phyloP scores from a whole-genome alignment of 257 asterid species.

The Forsythia suspensa region DNA sequence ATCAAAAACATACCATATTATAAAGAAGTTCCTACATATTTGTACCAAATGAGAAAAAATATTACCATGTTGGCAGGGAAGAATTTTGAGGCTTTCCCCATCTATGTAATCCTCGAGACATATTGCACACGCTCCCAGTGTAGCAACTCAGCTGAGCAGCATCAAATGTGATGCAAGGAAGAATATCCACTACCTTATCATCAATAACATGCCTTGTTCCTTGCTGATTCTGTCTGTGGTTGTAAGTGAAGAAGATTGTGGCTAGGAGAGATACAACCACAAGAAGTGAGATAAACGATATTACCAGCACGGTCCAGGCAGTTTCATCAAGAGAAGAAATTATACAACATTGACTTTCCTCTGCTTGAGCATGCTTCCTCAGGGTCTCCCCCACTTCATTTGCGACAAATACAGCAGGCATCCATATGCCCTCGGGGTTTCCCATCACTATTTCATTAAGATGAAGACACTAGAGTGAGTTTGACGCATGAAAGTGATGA shows the following conservation, averaged over 20 bases:
- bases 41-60: not conserved
- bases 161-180: conserved; percentile 23
- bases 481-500: no score
- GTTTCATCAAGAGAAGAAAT: conserved; percentile 19
- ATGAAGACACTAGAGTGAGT: conserved; percentile 6
- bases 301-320: conserved; percentile 37
- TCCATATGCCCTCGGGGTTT: conserved; percentile 23
- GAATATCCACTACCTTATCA: conserved; percentile 22
- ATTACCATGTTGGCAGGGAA: conserved; percentile 33
- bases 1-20: not conserved
- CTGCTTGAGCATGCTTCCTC: conserved; percentile 26
- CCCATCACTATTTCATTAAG: conserved; percentile 32
- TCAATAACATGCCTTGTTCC: conserved; percentile 11
- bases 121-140: conserved; percentile 27
- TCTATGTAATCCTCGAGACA: conserved; percentile 34
- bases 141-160: conserved; percentile 6
- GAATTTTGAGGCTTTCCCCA: conserved; percentile 29
- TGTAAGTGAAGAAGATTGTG: conserved; percentile 19
- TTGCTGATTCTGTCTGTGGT: conserved; percentile 14
- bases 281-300: conserved; percentile 31
- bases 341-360: conserved; percentile 30
- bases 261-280: conserved; percentile 21
- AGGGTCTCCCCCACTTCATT: conserved; percentile 29
- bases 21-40: not conserved
- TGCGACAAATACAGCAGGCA: conserved; percentile 33